A percentile compares a stretch with the other conserved stretches of the same genome.
phyloP scores from a whole-genome alignment of 2,329 filamentous ascomycete genomes.

The Claviceps sp. region DNA sequence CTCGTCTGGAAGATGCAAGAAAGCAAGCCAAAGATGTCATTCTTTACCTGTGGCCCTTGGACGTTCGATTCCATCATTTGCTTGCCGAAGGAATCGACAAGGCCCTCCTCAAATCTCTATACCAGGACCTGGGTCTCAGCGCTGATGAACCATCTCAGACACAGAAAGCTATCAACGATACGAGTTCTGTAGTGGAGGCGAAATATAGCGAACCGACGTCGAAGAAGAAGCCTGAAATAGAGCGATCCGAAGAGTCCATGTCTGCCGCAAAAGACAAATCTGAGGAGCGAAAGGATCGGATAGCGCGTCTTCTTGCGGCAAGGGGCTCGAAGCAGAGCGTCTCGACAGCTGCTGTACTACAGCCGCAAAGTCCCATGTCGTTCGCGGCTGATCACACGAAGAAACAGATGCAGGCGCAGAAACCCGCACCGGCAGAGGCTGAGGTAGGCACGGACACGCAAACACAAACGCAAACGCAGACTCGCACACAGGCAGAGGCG shows the following conservation, averaged over 20 bases:
- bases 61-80: conserved; percentile 61
- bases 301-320: conserved; percentile 61
- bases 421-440: not conserved
- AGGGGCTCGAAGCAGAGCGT: conserved; percentile 43
- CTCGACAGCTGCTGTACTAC: conserved; percentile 6
- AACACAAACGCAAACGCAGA: too few species aligned
- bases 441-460: too few species aligned
- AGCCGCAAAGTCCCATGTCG: conserved; percentile 4
- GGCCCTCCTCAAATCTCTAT: conserved; percentile 47
- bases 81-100: conserved; percentile 60
- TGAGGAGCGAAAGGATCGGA: conserved; percentile 60
- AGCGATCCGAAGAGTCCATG: not conserved
- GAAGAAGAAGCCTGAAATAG: not conserved
- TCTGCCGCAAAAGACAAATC: conserved; percentile 20
- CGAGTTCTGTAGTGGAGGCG: not conserved
- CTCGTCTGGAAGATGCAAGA: conserved; percentile 25
- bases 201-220: not conserved
- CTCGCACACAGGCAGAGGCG: not conserved
- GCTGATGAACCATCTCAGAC: conserved; percentile 11
- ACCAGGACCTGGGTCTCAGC: conserved; percentile 52
- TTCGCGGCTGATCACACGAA: conserved; percentile 1
- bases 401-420: not conserved
- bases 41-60: conserved; percentile 47
- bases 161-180: not conserved
- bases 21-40: conserved; percentile 55